Base-by-base conservation (phyloP, 345 rosid genomes). In the Linum usitatissimum region DNA sequence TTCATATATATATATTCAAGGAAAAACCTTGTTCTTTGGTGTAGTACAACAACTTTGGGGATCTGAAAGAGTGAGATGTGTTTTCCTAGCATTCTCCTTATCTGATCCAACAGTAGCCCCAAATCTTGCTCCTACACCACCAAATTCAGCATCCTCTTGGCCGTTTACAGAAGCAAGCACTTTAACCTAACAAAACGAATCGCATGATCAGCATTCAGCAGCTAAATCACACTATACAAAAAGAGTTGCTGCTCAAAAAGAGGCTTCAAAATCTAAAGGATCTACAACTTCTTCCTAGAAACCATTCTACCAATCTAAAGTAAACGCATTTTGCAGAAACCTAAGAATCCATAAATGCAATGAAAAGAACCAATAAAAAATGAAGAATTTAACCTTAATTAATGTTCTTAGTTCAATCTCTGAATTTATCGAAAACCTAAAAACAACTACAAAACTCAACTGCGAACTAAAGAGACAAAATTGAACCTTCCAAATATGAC, bases 71-170 rank as follows among this genome's bases (percentile, higher is more conserved):
- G 77, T 75, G 75, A 94, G 88, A 60, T 36, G 90, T 49, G 75
- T 76, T 61, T 73, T 90, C 67, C 87, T 75, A 12, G 99, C 97
- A 63, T 87, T 86, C 78, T 90, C 88, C 86, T 90, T 97, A 83
- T 90, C 86, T 1, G 97, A 82, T 34, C 82, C 95, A 62, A 94
- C 86, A 19, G 83, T 65, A 42, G 73, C 74, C 58, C 99, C 99
- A 42, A 94, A 94, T 77, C 99, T 81, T 57, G 99, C 97, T 28
- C 97, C 97, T 4, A 94, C 96, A 0, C 99, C 99, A n/a, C 88
- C 99, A 74, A 83, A 94, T 78, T 94, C 99, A 19, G 69, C 85
- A 64, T 73, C 70, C 77, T 94, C 97, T 57, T 69, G n/a, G 64
- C 85, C 96, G 77, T 83, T 62, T 57, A 90, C 73, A 94, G 88